These are phyloP conservation scores for Colletotrichum sp. DNA, from an alignment of 2,329 filamentous ascomycete species.

Conservation along the genomic window DNA sequence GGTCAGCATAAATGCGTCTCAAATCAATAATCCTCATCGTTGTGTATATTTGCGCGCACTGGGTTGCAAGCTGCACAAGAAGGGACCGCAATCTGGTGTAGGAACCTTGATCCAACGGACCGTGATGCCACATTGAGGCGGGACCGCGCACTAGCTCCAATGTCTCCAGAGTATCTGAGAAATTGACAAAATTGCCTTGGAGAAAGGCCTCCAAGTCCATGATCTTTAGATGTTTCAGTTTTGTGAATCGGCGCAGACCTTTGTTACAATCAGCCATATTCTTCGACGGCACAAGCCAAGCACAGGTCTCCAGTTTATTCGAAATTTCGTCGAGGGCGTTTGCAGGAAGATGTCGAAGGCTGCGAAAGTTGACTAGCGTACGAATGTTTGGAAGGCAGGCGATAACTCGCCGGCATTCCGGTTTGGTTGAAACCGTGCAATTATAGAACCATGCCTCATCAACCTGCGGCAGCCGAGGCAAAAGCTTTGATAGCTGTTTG, in stretches of 20 bases:
- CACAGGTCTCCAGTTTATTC: not conserved
- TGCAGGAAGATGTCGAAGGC: not conserved
- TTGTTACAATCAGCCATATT: not conserved
- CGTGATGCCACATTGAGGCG: not conserved
- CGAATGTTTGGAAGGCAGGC: not conserved
- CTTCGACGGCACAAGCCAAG: not conserved
- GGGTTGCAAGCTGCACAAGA: not conserved
- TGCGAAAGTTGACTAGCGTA: not conserved
- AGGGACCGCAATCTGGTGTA: not conserved
- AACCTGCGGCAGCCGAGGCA: not conserved
- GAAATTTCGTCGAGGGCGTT: not conserved
- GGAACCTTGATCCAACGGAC: not conserved
- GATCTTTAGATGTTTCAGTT: not conserved
- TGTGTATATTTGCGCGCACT: not conserved
- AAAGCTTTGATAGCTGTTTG: not conserved
- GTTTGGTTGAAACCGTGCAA: not conserved
- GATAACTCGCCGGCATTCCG: not conserved
- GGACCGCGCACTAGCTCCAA: not conserved
- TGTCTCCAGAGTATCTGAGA: not conserved
- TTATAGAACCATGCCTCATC: not conserved
- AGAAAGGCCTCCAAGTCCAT: not conserved
- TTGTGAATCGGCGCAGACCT: not conserved
- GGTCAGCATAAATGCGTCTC: not conserved
- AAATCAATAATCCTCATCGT: not conserved
- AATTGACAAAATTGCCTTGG: not conserved